Base-by-base conservation (phyloP, 371 early-diverging fungal species). In the Batrachochytrium dendrobatidis region DNA sequence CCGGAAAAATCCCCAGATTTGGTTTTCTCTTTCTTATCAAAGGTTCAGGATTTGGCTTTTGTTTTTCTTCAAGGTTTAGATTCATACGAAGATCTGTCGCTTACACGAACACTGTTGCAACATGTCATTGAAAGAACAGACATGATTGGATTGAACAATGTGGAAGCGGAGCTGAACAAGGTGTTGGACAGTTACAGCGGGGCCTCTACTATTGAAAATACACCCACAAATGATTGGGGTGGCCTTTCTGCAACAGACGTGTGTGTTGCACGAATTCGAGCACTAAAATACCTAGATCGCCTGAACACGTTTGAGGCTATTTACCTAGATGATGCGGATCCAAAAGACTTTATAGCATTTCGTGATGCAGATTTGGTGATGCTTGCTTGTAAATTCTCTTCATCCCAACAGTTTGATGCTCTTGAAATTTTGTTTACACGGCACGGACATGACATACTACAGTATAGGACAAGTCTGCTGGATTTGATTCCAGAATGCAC, bases 401-500 rank as follows among this genome's bases (percentile, higher is more conserved):
- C 74, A 0, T 61, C 63, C 15, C 81, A 76, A 56, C 75, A 83
- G 34, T 64, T 80, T 34, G 61, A 64, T 17, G 85, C 82, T 0
- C 60, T 88, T 24, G 73, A 76, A 44, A 75, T 83, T 18, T 55
- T 89, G 20, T 81, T 87, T 55, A 77, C 72, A 45, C 79, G 83
- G 1, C 86, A 87, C 54, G 77, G 78, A 2, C 51, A 63, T 0
- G 75, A 77, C 45, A 61, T 83, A 0, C 61, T 80, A 33, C 81
- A 82, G 0, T 81, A 81, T 58, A 74, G 88, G 29, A 60, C 85
- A 10, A 71, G 72, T 6, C 82, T 88, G 46, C 64, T 86, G 3
- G 73, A 77, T 6, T 77, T 81, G 39, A 75, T 89, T 1, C 88
- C 88, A 0, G 83, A 81, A 60, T 79, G 80, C 1, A 67, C 75